These are phyloP conservation scores for Sistotremastrum niveocremeum DNA, from an alignment of 768 basidiomycete genomes.

Conservation along the genomic window DNA sequence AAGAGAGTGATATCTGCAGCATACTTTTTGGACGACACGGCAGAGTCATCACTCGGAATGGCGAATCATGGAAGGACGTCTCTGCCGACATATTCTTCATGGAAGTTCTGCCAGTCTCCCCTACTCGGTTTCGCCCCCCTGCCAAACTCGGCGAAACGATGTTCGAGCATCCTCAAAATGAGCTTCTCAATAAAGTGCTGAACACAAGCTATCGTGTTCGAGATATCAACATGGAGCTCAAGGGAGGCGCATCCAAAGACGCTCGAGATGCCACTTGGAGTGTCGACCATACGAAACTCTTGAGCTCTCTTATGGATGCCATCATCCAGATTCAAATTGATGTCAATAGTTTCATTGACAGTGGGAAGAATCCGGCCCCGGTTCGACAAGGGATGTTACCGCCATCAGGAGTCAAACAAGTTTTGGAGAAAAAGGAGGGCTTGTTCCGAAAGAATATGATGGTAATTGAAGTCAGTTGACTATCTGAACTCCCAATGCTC, in stretches of 20 bases:
- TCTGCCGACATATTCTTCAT: conserved; percentile 97
- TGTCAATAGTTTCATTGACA: conserved; percentile 96
- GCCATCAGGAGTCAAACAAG: conserved; percentile 89
- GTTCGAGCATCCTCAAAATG: conserved; percentile 95
- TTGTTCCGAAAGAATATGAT: conserved; percentile 99
- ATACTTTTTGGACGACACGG: conserved; percentile 91
- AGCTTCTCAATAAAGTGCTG: conserved; percentile 69
- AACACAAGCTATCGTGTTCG: conserved; percentile 68
- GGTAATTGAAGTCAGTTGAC: conserved; percentile 33
- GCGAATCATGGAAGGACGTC: conserved; percentile 49
- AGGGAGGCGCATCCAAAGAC: conserved; percentile 44
- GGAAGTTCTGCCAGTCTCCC: conserved; percentile 81
- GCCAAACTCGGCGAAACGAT: conserved; percentile 82
- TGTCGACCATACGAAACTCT: conserved; percentile 20
- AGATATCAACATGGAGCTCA: conserved; percentile 57
- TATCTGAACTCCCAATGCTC: background rate
- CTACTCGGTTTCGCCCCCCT: conserved; percentile 92
- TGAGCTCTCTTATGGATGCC: conserved; percentile 60
- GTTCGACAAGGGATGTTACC: conserved; percentile 80
- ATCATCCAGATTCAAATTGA: conserved; percentile 86
- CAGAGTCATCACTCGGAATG: conserved; percentile 49
- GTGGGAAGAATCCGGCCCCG: conserved; percentile 84
- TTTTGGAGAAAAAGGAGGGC: conserved; percentile 97
- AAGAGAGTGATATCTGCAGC: conserved; percentile 70
- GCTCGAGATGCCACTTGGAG: conserved; percentile 6